Percentiles rank a stretch among this genome's conserved stretches.
Evolutionary conservation across 331 rosid species (phyloP).

Genomic region (Quercus lobata): DNA sequence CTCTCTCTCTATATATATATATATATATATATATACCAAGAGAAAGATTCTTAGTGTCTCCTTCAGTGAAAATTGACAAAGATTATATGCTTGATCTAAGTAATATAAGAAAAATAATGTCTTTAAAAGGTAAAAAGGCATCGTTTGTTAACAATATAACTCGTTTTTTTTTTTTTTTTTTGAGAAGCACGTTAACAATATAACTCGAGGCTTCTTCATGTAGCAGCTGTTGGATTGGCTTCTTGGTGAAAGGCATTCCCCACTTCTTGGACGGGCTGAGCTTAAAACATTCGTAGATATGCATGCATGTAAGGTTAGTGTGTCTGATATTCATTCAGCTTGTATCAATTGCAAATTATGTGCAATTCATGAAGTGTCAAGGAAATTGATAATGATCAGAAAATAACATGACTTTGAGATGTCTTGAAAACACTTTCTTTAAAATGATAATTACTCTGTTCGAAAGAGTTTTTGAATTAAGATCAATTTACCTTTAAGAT

Average conservation of each 20-base stretch:
- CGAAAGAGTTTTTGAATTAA: too few species aligned
- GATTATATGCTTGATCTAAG: neutral
- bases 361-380: neutral
- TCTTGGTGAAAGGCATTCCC: conserved; percentile 54
- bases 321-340: neutral
- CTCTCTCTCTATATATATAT: too few species aligned
- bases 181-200: neutral
- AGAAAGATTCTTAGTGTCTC: too few species aligned
- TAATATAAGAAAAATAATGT: neutral
- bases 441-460: too few species aligned
- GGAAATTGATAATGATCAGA: too few species aligned
- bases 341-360: neutral
- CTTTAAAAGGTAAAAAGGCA: neutral
- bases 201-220: neutral
- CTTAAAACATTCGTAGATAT: conserved; percentile 62
- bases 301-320: conserved; percentile 51
- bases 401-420: too few species aligned
- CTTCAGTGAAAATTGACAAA: too few species aligned
- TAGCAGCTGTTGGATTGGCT: conserved; percentile 60
- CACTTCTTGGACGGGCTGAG: conserved; percentile 50
- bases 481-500: too few species aligned
- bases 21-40: neutral
- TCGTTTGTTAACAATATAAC: neutral
- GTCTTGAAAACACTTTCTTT: too few species aligned
- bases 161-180: too few species aligned